These are phyloP conservation scores for Candida arabinofermentans DNA, from an alignment of 805 yeast species.

Conservation along the genomic window DNA sequence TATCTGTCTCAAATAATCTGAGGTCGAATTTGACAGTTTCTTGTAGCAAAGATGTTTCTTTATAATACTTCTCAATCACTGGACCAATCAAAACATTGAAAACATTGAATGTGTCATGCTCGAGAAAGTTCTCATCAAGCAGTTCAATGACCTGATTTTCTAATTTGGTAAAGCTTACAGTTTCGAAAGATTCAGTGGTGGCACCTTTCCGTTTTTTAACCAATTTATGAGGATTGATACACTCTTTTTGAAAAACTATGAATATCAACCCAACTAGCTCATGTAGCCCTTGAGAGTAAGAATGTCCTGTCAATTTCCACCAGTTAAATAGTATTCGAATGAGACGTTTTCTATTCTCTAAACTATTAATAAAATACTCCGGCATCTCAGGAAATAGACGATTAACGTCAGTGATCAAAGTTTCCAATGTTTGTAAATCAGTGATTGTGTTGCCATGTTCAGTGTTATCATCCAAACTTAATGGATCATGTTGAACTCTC, in stretches of 20 bases:
- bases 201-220: conserved; percentile 1
- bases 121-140: conserved; percentile 35
- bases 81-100: conserved; percentile 36
- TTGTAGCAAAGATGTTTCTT: conserved; percentile 38
- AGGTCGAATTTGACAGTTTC: conserved; percentile 47
- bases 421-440: conserved; percentile 38
- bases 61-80: conserved; percentile 34
- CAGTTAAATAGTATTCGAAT: conserved; percentile 44
- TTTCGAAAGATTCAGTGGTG: not conserved
- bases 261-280: conserved; percentile 49
- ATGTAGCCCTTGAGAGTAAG: conserved; percentile 51
- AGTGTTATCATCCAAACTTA: conserved; percentile 1
- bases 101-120: conserved; percentile 41
- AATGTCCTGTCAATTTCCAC: conserved; percentile 40
- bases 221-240: conserved; percentile 15
- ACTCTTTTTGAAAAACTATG: conserved; percentile 37
- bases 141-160: conserved; percentile 36
- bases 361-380: conserved; percentile 25
- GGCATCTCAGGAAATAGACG: conserved; percentile 45
- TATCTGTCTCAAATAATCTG: conserved; percentile 47
- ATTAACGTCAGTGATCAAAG: conserved; percentile 47
- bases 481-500: conserved; percentile 21
- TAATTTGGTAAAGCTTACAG: conserved; percentile 8
- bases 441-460: not conserved
- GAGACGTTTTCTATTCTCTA: conserved; percentile 26